A percentile compares a stretch with the other conserved stretches of the same genome.
Evolutionary conservation across 2,329 filamentous ascomycete species (phyloP).

Genomic region (Neurospora sp.): DNA sequence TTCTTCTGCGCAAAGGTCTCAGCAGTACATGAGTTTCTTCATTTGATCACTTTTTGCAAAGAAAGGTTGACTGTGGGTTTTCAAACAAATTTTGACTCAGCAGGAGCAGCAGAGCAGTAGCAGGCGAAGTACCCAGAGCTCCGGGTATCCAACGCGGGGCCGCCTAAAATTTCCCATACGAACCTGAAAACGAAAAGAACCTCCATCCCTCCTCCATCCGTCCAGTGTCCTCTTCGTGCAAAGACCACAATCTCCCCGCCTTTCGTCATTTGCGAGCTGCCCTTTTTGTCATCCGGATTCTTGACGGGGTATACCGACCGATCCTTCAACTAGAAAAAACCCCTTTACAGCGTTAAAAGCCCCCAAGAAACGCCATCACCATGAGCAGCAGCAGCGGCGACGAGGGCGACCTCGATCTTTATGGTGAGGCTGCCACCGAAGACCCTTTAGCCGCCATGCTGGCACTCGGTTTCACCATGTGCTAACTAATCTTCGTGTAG

Average conservation of each 20-base stretch:
- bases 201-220: neutral
- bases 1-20: neutral
- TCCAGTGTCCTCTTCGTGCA: neutral
- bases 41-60: neutral
- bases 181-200: neutral
- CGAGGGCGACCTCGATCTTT: constrained; percentile 47
- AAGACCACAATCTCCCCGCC: neutral
- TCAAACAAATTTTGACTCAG: neutral
- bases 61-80: neutral
- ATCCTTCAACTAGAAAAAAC: neutral
- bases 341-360: neutral
- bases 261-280: neutral
- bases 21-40: neutral
- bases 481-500: constrained; percentile 32
- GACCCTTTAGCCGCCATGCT: neutral
- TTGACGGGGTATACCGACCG: neutral
- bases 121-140: neutral
- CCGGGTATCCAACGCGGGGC: neutral
- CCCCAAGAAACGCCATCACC: neutral
- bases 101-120: neutral
- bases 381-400: constrained; percentile 8
- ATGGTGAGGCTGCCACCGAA: constrained; percentile 27
- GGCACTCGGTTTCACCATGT: neutral
- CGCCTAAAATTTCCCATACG: neutral
- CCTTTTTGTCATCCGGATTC: neutral